Base-by-base conservation (phyloP, 129 eudicot species). In the Pittosporum tobira region DNA sequence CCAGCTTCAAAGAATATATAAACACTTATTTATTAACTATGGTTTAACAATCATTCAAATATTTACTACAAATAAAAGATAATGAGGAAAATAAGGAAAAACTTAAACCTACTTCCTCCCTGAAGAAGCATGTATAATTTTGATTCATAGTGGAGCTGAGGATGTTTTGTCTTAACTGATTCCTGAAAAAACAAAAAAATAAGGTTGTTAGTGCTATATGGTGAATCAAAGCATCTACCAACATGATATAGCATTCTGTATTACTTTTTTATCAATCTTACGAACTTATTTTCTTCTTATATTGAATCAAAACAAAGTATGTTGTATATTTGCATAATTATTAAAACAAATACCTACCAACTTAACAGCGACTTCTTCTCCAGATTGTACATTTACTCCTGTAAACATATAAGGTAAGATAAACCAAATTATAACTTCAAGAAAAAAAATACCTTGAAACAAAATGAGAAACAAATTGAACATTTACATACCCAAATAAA, bases 311-410 rank as follows among this genome's bases (percentile, higher is more conserved):
- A 42, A 19, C 6, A 59, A 57, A 57, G 67, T 52, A 62, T 63
- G 36, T n/a, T 34, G 38, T 34, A 34, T 34, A 6, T n/a, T 8
- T 34, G 40, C 6, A 54, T 6, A 16, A 54, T n/a, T 29, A 0
- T 3, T 23, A 16, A 31, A 21, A 5, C 37, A 49, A 47, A 61
- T 57, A 59, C 91, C 68, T 73, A 90, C 97, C 88, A 90, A 74
- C 81, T 90, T 90, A 16, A 90, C 94, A 70, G 94, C 97, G 75
- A 90, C 97, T 71, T 90, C 97, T 73, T 90, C 97, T 37, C 93
- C 88, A 48, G 73, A 74, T 76, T 90, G 97, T 58, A 90, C 76
- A 75, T 90, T 90, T 31, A 85, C 87, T 63, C 97, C 97, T 90
- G 74, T 19, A 57, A 70, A 54, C 0, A 53, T 66, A 64, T 60